phyloP scores from a whole-genome alignment of 2,329 filamentous ascomycete genomes.

The Alternaria angustiovoidea region DNA sequence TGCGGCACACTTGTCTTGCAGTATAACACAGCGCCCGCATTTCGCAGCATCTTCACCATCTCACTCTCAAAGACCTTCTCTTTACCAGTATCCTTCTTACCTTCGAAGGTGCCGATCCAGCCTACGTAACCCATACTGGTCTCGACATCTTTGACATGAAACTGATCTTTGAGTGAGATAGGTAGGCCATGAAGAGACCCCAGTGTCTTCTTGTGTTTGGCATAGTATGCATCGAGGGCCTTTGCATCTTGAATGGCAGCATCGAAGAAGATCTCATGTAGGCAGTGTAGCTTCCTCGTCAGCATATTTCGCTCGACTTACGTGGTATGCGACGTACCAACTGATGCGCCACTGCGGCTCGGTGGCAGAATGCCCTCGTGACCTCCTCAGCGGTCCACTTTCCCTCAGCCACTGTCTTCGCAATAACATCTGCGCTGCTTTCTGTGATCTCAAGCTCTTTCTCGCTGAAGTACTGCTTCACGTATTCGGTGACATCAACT shows the following conservation, averaged over 20 bases:
- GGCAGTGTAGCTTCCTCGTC: slow-evolving; percentile 33
- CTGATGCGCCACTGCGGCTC: slow-evolving; percentile 63
- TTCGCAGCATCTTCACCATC: slow-evolving; percentile 63
- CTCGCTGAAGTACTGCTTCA: slow-evolving; percentile 63
- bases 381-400: slow-evolving; percentile 66
- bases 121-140: slow-evolving; percentile 68
- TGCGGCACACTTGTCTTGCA: slow-evolving; percentile 67
- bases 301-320: not conserved
- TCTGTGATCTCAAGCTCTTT: slow-evolving; percentile 69
- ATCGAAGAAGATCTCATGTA: slow-evolving; percentile 61
- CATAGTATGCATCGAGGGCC: slow-evolving; percentile 52
- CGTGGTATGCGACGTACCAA: slow-evolving; percentile 24
- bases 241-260: slow-evolving; percentile 54
- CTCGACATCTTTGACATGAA: slow-evolving; percentile 58
- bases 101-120: slow-evolving; percentile 70
- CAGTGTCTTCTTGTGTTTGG: slow-evolving; percentile 41
- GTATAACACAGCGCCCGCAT: slow-evolving; percentile 64
- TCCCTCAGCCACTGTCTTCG: slow-evolving; percentile 62
- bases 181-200: slow-evolving; percentile 59
- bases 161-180: slow-evolving; percentile 59
- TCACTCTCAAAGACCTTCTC: slow-evolving; percentile 66
- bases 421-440: slow-evolving; percentile 65
- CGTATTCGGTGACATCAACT: slow-evolving; percentile 58
- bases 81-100: slow-evolving; percentile 60
- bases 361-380: slow-evolving; percentile 64